phyloP scores from a whole-genome alignment of 225 moss, liverwort and hornwort species.

The Sphagnum contortum region DNA sequence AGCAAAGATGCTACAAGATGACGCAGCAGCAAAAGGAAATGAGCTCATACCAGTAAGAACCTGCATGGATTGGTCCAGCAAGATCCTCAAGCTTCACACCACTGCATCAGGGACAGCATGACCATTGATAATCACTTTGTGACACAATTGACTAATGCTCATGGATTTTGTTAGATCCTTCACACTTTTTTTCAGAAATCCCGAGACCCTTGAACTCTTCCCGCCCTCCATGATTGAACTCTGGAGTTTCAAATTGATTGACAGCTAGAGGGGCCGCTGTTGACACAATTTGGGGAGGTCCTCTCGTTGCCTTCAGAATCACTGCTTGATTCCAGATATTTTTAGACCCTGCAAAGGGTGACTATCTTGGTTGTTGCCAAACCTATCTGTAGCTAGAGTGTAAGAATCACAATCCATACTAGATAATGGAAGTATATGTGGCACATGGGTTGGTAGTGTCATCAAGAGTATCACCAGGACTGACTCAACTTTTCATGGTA shows the following conservation, averaged over 20 bases:
- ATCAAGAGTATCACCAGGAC: slow-evolving; percentile 8
- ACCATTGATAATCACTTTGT: slow-evolving; percentile 73
- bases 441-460: slow-evolving; percentile 23
- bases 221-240: no score
- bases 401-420: slow-evolving; percentile 38
- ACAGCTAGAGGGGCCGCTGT: no score
- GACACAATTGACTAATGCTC: slow-evolving; percentile 37
- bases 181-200: slow-evolving; percentile 60
- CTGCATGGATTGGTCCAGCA: slow-evolving; percentile 82
- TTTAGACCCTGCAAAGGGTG: slow-evolving; percentile 23
- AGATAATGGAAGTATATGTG: slow-evolving; percentile 23
- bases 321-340: slow-evolving; percentile 52
- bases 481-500: slow-evolving; percentile 17
- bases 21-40: neutral
- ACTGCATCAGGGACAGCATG: slow-evolving; percentile 55
- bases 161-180: slow-evolving; percentile 42
- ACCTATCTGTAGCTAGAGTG: slow-evolving; percentile 13
- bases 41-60: slow-evolving; percentile 70
- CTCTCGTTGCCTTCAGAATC: slow-evolving; percentile 71
- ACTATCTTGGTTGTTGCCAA: slow-evolving; percentile 22
- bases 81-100: slow-evolving; percentile 61
- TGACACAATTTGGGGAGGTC: neutral
- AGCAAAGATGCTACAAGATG: no score
- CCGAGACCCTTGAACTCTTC: slow-evolving; percentile 29
- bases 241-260: no score